Percentiles rank a stretch among this genome's conserved stretches.
phyloP scores from a whole-genome alignment of 805 yeast genomes.

The Starmerella geochares region DNA sequence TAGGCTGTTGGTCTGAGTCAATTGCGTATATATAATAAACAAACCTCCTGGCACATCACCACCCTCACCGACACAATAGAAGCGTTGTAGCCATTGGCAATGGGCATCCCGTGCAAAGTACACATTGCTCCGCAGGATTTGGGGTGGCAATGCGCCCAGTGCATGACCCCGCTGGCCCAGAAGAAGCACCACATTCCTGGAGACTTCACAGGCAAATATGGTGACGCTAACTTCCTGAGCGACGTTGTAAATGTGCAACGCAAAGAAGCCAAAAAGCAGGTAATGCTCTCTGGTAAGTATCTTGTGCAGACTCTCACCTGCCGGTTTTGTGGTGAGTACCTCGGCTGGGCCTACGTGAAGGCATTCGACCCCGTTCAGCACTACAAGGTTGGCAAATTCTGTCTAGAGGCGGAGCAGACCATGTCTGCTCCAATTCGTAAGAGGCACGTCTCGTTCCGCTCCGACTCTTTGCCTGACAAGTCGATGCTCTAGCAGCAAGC shows the following conservation, averaged over 20 bases:
- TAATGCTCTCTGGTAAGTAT: conserved; percentile 16
- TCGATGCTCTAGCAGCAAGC: neutral
- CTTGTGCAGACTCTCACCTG: conserved; percentile 16
- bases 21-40: neutral
- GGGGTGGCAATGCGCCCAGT: conserved; percentile 15
- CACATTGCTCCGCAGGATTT: conserved; percentile 7
- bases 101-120: conserved; percentile 18
- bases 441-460: neutral
- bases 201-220: conserved; percentile 15
- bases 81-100: neutral
- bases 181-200: conserved; percentile 12
- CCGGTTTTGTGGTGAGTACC: conserved; percentile 16
- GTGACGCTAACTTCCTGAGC: conserved; percentile 14
- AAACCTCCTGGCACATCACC: neutral
- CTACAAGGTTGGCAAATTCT: conserved; percentile 21
- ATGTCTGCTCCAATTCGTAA: neutral
- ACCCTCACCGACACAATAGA: neutral
- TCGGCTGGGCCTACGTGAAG: conserved; percentile 20
- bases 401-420: conserved; percentile 14
- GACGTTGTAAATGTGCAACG: conserved; percentile 12
- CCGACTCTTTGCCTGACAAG: neutral
- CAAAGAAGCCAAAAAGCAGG: conserved; percentile 6
- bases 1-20: neutral
- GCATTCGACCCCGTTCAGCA: conserved; percentile 8
- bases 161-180: conserved; percentile 12